Percentiles rank a stretch among this genome's conserved stretches.
These are phyloP conservation scores for Eucalyptus pauciflora DNA, from an alignment of 345 rosid genomes.

Conservation along the genomic window DNA sequence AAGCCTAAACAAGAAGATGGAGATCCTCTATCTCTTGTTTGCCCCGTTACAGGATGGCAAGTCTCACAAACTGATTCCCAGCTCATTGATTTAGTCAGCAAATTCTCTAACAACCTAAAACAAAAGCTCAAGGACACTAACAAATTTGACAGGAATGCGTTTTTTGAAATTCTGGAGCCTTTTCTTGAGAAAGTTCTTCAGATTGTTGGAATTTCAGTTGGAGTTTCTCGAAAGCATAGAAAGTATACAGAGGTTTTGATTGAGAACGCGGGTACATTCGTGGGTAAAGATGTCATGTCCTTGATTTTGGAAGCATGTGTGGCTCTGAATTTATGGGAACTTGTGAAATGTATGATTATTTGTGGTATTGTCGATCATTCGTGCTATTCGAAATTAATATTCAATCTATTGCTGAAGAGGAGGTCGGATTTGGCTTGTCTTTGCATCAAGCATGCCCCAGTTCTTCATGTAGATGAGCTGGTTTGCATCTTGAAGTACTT, in stretches of 20 bases:
- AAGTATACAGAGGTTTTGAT: constrained; percentile 18
- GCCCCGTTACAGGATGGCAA: constrained; percentile 48
- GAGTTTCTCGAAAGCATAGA: constrained; percentile 6
- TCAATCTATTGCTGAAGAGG: constrained; percentile 36
- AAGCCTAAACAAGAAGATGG: constrained; percentile 46
- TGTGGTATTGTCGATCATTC: constrained; percentile 30
- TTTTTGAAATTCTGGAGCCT: constrained; percentile 26
- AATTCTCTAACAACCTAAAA: constrained; percentile 39
- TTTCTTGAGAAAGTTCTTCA: constrained; percentile 46
- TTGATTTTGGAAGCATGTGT: constrained; percentile 66
- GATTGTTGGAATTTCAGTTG: constrained; percentile 15
- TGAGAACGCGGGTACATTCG: constrained; percentile 31
- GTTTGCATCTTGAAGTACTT: constrained; percentile 63
- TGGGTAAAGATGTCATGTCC: constrained; percentile 46
- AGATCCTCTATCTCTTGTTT: constrained; percentile 32
- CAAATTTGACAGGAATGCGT: constrained; percentile 30
- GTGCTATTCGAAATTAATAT: constrained; percentile 34
- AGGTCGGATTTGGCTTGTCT: constrained; percentile 59
- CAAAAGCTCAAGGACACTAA: constrained; percentile 48
- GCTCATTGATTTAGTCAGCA: constrained; percentile 29
- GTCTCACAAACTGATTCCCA: constrained; percentile 36
- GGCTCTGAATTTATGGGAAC: constrained; percentile 55
- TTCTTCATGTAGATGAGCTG: constrained; percentile 56
- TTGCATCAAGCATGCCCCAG: constrained; percentile 46
- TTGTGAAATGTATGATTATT: constrained; percentile 47